Evolutionary conservation across 495 filamentous ascomycete genomes (phyloP).

Genomic region (Neurospora terricola): DNA sequence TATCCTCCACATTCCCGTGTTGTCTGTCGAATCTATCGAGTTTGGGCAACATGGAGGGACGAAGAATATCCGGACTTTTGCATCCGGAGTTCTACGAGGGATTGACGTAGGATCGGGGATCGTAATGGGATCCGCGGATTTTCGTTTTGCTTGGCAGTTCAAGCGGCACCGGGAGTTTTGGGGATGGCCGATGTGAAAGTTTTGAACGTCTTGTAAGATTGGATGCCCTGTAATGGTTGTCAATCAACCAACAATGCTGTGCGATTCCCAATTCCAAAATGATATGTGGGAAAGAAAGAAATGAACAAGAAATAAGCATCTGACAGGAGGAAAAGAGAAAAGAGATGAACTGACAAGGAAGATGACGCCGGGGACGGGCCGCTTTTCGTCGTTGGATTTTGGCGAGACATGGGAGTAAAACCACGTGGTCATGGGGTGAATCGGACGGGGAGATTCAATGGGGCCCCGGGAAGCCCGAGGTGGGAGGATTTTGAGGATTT

Average conservation of each 20-base stretch:
- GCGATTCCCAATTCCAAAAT: too few species aligned
- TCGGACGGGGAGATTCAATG: not conserved
- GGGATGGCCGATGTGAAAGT: not conserved
- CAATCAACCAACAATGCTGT: not conserved
- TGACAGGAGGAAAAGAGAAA: not conserved
- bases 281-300: too few species aligned
- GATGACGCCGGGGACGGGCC: not conserved
- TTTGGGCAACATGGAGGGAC: not conserved
- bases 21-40: not conserved
- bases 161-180: not conserved
- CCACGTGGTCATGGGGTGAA: not conserved
- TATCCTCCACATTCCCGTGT: too few species aligned
- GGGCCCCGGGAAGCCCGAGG: not conserved
- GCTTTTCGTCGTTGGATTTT: not conserved
- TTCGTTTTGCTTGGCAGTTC: not conserved
- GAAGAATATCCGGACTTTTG: not conserved
- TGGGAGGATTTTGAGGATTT: not conserved
- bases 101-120: not conserved
- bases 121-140: not conserved
- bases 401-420: not conserved
- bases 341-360: not conserved
- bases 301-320: not conserved
- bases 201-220: not conserved
- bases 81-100: not conserved
- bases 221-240: not conserved